phyloP scores from a whole-genome alignment of 495 filamentous ascomycete species.

The Tuber brumale region DNA sequence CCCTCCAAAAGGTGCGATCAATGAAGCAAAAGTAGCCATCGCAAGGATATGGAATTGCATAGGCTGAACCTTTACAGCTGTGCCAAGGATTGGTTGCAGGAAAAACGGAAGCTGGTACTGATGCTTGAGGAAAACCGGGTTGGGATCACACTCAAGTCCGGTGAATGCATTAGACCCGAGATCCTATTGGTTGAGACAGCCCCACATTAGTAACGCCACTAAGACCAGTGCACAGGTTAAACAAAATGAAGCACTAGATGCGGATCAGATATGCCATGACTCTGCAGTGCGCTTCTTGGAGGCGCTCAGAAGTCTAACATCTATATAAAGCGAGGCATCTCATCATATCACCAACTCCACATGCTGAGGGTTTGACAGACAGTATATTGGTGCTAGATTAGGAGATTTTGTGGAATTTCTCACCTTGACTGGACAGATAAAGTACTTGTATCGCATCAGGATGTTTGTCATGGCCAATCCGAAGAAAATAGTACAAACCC shows the following conservation, averaged over 20 bases:
- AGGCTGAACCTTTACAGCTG: conserved; percentile 59
- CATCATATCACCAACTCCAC: conserved; percentile 20
- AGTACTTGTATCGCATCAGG: conserved; percentile 89
- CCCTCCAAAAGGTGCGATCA: conserved; percentile 96
- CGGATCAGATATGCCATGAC: conserved; percentile 26
- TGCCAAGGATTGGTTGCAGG: conserved; percentile 52
- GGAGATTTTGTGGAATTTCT: conserved; percentile 26
- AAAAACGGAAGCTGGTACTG: conserved; percentile 72
- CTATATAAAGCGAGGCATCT: conserved; percentile 34
- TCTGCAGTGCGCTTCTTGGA: conserved; percentile 26
- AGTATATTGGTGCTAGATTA: background rate
- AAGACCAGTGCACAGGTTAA: background rate
- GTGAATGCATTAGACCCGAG: conserved; percentile 87
- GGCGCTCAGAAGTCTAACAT: conserved; percentile 40
- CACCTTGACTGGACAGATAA: conserved; percentile 92
- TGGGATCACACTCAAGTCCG: conserved; percentile 85
- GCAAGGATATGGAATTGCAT: conserved; percentile 93
- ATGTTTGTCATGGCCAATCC: conserved; percentile 77
- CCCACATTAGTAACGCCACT: conserved; percentile 21
- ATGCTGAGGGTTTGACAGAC: background rate
- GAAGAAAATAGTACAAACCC: conserved; percentile 87
- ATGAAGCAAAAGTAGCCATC: conserved; percentile 87
- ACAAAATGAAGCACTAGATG: background rate
- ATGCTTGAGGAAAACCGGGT: conserved; percentile 80
- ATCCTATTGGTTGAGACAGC: conserved; percentile 49